Percentiles rank a stretch among this genome's conserved stretches.
Evolutionary conservation across 305 asterid species (phyloP).

Genomic region (Fraxinus velutina): DNA sequence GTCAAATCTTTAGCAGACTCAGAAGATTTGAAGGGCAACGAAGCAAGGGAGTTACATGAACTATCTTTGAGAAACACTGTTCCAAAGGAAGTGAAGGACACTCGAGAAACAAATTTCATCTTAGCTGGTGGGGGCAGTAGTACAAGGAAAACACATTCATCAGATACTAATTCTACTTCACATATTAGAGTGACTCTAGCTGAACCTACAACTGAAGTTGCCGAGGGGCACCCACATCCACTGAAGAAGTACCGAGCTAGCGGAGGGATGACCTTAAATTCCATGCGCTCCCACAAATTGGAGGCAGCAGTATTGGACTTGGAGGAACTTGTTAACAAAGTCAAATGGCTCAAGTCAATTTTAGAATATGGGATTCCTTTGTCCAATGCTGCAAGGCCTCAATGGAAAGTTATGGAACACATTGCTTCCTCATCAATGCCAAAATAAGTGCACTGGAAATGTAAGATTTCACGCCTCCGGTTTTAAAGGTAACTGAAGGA

Average conservation of each 20-base stretch:
- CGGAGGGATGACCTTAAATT: conserved; percentile 22
- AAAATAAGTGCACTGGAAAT: conserved; percentile 1
- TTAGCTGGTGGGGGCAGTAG: conserved; percentile 2
- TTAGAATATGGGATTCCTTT: conserved; percentile 30
- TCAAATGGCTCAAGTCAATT: conserved; percentile 49
- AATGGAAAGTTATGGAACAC: conserved; percentile 29
- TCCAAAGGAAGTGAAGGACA: conserved; percentile 9
- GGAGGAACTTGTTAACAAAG: conserved; percentile 50
- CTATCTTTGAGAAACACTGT: conserved; percentile 9
- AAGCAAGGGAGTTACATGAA: background rate
- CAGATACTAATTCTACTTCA: conserved; percentile 15
- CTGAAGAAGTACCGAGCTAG: conserved; percentile 21
- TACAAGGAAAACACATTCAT: background rate
- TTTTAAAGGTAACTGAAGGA: background rate
- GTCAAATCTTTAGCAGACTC: conserved; percentile 27
- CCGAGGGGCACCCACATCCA: conserved; percentile 19
- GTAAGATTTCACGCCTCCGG: background rate
- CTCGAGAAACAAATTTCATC: conserved; percentile 7
- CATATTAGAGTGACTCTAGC: conserved; percentile 1
- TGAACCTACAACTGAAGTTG: conserved; percentile 17
- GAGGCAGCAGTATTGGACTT: conserved; percentile 54
- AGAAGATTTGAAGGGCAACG: conserved; percentile 20
- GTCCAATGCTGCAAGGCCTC: conserved; percentile 26
- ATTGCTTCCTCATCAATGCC: conserved; percentile 10
- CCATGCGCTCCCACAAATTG: conserved; percentile 27